Evolutionary conservation across 2,329 filamentous ascomycete genomes (phyloP), one percentile per base, ranked within the genome.

Genomic region (Ophiostoma tasmaniense): DNA sequence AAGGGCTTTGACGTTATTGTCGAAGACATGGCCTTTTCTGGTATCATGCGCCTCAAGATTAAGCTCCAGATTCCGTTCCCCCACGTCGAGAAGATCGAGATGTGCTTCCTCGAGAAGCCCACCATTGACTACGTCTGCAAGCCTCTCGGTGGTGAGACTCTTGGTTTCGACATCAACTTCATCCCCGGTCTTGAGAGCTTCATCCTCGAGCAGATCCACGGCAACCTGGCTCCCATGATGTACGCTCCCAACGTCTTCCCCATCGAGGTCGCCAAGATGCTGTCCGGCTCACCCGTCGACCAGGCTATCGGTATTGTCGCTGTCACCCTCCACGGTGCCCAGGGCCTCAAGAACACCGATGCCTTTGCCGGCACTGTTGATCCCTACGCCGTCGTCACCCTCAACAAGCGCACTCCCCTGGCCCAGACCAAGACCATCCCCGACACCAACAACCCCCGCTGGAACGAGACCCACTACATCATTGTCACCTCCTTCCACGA

Each of bases 141-240:
- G 79, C 95, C 95, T 2, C 86, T 99, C 17, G 95, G 95, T 74
- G 96, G 96, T 71, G 95, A 99, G 71, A 93, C 86, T 2, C 92
- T 99, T 73, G 95, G 95, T 52, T 97, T 99, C 77, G 95, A 99
- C 76, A 98, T 99, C 84, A 98, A 97, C 81, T 97, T 99, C 79
- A 96, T 99, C 73, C 95, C 95, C 22, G 94, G 94, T 74, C 85
- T 99, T 30, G 93, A 98, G 78, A 86, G 79, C 69, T 99, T 99
- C 79, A 99, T 99, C 75, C 88, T 91, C 77, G 95, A 99, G 74
- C 92, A 96, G 80, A 96, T 99, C 67, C 96, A 99, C 78, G 91
- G 90, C 72, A 97, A 94, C 76, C 81, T 99, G 66, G 90, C 88
- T 1, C 96, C 95, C 0, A 98, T 99, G 90, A 97, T 99, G 92